phyloP scores from a whole-genome alignment of 768 basidiomycete genomes.

The Coprinellus aureogranulatus region DNA sequence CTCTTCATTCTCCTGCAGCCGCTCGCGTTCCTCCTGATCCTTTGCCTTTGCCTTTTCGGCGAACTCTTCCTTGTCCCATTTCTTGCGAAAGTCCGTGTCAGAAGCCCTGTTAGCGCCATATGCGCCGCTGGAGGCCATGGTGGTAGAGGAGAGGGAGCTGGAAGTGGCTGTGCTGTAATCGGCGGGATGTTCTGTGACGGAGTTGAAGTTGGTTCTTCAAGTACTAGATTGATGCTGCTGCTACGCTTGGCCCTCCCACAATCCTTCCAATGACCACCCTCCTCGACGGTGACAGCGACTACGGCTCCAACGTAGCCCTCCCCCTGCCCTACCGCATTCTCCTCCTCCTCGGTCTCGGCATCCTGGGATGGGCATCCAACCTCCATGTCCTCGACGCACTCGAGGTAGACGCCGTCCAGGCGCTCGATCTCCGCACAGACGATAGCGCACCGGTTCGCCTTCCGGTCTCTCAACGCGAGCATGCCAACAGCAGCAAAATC shows the following conservation, averaged over 20 bases:
- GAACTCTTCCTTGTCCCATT: constrained; percentile 95
- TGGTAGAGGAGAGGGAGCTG: constrained; percentile 7
- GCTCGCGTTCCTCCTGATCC: constrained; percentile 75
- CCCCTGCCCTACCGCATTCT: constrained; percentile 94
- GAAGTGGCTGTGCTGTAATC: not conserved
- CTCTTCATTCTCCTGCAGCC: constrained; percentile 85
- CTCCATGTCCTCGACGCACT: constrained; percentile 76
- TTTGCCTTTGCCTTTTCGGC: constrained; percentile 79
- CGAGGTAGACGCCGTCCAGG: constrained; percentile 69
- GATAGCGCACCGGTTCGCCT: constrained; percentile 24
- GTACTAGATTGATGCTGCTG: not conserved
- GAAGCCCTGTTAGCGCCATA: constrained; percentile 41
- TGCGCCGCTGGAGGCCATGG: constrained; percentile 39
- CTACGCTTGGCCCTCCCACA: not conserved
- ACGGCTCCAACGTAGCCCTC: constrained; percentile 55
- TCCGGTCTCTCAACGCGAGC: not conserved
- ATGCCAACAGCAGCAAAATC: not conserved
- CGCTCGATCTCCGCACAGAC: constrained; percentile 60
- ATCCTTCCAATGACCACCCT: constrained; percentile 10
- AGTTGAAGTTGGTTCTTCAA: not conserved
- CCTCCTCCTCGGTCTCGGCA: constrained; percentile 71
- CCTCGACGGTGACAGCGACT: constrained; percentile 30
- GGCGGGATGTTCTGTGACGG: not conserved
- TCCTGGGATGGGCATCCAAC: constrained; percentile 91
- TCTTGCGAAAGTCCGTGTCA: constrained; percentile 80